phyloP scores from a whole-genome alignment of 305 asterid species.

The Fraxinus latifolia region DNA sequence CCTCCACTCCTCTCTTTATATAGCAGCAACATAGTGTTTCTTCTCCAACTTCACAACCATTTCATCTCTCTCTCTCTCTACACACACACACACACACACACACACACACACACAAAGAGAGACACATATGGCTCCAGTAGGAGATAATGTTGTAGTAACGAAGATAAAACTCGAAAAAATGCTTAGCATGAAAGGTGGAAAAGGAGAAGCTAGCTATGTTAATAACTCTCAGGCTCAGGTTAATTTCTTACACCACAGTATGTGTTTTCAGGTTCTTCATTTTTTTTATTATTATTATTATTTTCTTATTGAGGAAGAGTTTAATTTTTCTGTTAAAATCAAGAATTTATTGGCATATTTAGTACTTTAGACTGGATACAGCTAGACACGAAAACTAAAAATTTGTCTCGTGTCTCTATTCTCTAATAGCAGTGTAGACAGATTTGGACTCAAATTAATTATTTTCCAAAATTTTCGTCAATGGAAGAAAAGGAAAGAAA shows the following conservation, averaged over 20 bases:
- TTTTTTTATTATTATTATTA: neutral
- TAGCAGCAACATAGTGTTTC: neutral
- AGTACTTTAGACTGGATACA: neutral
- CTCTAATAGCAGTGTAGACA: neutral
- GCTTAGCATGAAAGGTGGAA: slow-evolving; percentile 57
- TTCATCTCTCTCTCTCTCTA: neutral
- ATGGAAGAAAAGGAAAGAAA: neutral
- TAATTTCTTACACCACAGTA: neutral
- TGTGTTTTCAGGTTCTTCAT: neutral
- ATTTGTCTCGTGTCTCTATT: neutral
- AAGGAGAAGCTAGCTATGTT: slow-evolving; percentile 84
- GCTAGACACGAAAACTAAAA: neutral
- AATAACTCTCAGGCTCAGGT: slow-evolving; percentile 98
- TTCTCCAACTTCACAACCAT: neutral
- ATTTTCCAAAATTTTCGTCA: neutral
- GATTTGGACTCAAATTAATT: neutral
- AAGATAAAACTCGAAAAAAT: slow-evolving; percentile 64
- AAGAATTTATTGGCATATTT: neutral
- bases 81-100: neutral
- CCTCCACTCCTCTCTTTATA: neutral
- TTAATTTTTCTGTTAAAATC: neutral
- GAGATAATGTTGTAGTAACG: slow-evolving; percentile 62
- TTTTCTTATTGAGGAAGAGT: neutral
- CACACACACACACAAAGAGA: neutral
- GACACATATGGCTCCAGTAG: slow-evolving; percentile 45